These are phyloP conservation scores for Pichia scutulata DNA, from an alignment of 805 yeast genomes.

Conservation along the genomic window DNA sequence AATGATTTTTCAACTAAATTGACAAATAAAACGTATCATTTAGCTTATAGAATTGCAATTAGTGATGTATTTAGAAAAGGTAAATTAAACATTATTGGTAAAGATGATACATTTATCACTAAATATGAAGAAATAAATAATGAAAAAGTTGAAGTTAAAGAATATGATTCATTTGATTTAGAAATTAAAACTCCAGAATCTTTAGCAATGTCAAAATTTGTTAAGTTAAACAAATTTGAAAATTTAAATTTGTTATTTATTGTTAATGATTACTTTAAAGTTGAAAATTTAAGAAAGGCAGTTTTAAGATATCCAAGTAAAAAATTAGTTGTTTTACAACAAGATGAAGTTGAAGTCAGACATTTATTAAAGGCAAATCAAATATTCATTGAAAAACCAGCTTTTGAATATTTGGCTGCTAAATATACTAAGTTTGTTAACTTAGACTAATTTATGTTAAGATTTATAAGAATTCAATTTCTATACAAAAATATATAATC, in stretches of 20 bases:
- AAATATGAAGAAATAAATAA: conserved; percentile 3
- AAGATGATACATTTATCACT: conserved; percentile 19
- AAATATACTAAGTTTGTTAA: conserved; percentile 18
- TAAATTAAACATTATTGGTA: conserved; percentile 63
- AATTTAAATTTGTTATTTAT: conserved; percentile 59
- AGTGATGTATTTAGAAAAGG: conserved; percentile 76
- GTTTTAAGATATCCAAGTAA: conserved; percentile 41
- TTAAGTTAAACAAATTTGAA: conserved; percentile 40
- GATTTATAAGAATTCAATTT: background rate
- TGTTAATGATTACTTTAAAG: conserved; percentile 37
- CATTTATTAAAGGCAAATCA: conserved; percentile 76
- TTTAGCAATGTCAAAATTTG: conserved; percentile 30
- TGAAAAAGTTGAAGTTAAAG: conserved; percentile 9
- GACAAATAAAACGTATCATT: conserved; percentile 63
- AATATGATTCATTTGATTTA: conserved; percentile 24
- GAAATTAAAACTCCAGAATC: conserved; percentile 24
- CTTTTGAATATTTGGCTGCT: conserved; percentile 54
- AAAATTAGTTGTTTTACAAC: conserved; percentile 57
- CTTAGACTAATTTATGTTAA: background rate
- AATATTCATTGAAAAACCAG: conserved; percentile 61
- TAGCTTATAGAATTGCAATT: conserved; percentile 76
- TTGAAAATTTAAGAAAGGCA: conserved; percentile 53
- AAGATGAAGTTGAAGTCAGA: conserved; percentile 76
- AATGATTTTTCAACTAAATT: conserved; percentile 78
- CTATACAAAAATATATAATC: background rate